phyloP scores from a whole-genome alignment of 2,329 filamentous ascomycete genomes.

The Botrytis fragariae region DNA sequence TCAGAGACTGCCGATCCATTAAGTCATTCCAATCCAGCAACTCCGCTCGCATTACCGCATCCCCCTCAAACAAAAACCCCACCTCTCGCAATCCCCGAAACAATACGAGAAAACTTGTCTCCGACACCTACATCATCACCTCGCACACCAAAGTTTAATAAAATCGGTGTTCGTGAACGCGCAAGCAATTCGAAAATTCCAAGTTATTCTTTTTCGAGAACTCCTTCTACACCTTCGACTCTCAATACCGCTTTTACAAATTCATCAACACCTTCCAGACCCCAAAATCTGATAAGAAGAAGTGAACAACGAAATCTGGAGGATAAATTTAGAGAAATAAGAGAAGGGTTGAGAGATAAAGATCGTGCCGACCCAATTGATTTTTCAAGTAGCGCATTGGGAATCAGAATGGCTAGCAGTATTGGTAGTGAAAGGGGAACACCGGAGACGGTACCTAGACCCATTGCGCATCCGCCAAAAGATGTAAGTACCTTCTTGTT shows the following conservation, averaged over 20 bases:
- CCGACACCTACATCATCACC: background rate
- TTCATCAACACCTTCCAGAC: background rate
- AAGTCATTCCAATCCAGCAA: background rate
- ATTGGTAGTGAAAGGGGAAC: slow-evolving; percentile 4
- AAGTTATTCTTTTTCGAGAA: background rate
- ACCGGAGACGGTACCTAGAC: slow-evolving; percentile 16
- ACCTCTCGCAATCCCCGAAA: slow-evolving; percentile 4
- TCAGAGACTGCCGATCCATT: background rate
- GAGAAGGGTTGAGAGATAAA: background rate
- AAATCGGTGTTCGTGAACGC: background rate
- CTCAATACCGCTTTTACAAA: background rate
- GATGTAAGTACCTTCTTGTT: slow-evolving; percentile 9
- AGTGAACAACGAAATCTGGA: background rate
- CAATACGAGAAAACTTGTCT: background rate
- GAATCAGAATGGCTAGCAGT: background rate
- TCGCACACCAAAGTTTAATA: background rate
- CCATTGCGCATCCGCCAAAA: slow-evolving; percentile 15
- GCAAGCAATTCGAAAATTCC: background rate
- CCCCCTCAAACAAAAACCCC: background rate
- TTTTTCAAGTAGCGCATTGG: background rate
- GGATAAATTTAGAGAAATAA: background rate
- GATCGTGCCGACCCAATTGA: background rate
- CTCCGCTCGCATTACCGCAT: background rate
- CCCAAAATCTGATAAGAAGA: background rate
- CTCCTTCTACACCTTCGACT: background rate